phyloP scores from a whole-genome alignment of 495 filamentous ascomycete species.

The Penicillium steckii region DNA sequence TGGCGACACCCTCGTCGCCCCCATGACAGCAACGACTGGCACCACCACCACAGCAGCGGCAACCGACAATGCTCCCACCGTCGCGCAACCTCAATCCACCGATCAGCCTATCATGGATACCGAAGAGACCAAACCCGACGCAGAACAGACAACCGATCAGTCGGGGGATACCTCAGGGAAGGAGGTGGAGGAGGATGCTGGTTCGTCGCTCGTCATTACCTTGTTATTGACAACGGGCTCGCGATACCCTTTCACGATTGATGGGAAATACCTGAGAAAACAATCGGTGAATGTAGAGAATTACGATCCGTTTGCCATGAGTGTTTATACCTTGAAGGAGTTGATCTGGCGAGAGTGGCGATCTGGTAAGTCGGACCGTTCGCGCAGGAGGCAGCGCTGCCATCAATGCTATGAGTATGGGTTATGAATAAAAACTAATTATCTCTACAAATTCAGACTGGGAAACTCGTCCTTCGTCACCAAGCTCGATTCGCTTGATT shows the following conservation, averaged over 20 bases:
- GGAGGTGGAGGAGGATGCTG: slow-evolving; percentile 43
- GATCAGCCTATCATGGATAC: slow-evolving; percentile 28
- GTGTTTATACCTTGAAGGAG: slow-evolving; percentile 88
- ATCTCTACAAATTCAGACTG: slow-evolving; percentile 67
- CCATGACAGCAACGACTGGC: slow-evolving; percentile 21
- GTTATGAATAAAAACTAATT: neutral
- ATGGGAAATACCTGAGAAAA: slow-evolving; percentile 79
- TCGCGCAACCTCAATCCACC: slow-evolving; percentile 14
- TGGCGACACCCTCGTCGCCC: slow-evolving; percentile 24
- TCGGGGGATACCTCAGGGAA: slow-evolving; percentile 41
- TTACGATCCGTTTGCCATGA: slow-evolving; percentile 82
- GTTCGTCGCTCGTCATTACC: slow-evolving; percentile 59
- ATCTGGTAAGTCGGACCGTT: slow-evolving; percentile 48
- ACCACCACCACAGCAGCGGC: slow-evolving; percentile 14
- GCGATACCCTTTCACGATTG: slow-evolving; percentile 82
- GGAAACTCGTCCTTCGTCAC: slow-evolving; percentile 79
- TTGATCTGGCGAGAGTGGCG: slow-evolving; percentile 89
- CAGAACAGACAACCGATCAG: slow-evolving; percentile 30
- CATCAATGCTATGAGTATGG: neutral
- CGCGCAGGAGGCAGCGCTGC: neutral
- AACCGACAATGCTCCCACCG: slow-evolving; percentile 14
- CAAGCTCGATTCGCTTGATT: slow-evolving; percentile 82
- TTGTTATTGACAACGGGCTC: slow-evolving; percentile 78
- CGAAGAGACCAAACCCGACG: slow-evolving; percentile 33
- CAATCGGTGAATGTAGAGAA: slow-evolving; percentile 72